These are phyloP conservation scores for Diaporthe vaccinii DNA, from an alignment of 2,329 filamentous ascomycete genomes.

Conservation along the genomic window DNA sequence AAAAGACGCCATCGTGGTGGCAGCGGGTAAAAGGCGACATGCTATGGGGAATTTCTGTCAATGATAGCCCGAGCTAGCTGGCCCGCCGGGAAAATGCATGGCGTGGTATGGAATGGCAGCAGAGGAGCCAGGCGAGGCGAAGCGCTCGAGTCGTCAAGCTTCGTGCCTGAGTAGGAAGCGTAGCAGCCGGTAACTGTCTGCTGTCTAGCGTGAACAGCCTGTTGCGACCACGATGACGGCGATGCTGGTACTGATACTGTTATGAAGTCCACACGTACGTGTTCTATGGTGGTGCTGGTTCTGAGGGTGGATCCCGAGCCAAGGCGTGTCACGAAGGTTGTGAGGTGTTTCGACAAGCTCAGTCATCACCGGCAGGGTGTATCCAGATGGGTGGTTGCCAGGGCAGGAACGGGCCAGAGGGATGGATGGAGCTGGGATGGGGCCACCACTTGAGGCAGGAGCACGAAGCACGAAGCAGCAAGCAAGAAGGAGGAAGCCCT, in stretches of 20 bases:
- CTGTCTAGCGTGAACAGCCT: background rate
- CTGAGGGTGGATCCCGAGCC: conserved; percentile 1
- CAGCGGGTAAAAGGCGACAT: conserved; percentile 25
- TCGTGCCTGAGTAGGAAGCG: conserved; percentile 10
- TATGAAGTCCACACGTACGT: background rate
- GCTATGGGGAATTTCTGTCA: background rate
- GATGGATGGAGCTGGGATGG: conserved; percentile 1
- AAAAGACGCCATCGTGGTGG: conserved; percentile 17
- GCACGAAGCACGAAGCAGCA: conserved; percentile 2
- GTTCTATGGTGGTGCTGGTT: background rate
- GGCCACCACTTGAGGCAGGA: conserved; percentile 5
- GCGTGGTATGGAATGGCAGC: background rate
- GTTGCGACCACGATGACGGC: background rate
- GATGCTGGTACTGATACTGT: background rate
- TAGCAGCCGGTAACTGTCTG: background rate
- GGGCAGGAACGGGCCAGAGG: background rate
- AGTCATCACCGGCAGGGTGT: background rate
- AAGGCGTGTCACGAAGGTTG: conserved; percentile 31
- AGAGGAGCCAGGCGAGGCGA: background rate
- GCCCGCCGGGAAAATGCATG: conserved; percentile 24
- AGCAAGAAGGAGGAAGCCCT: background rate
- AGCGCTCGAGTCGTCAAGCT: conserved; percentile 27
- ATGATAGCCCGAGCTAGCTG: conserved; percentile 31
- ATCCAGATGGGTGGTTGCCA: background rate
- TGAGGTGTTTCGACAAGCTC: conserved; percentile 19